Evolutionary conservation across 1,139 yeast species (phyloP).

Genomic region (Yamadazyma sp.): DNA sequence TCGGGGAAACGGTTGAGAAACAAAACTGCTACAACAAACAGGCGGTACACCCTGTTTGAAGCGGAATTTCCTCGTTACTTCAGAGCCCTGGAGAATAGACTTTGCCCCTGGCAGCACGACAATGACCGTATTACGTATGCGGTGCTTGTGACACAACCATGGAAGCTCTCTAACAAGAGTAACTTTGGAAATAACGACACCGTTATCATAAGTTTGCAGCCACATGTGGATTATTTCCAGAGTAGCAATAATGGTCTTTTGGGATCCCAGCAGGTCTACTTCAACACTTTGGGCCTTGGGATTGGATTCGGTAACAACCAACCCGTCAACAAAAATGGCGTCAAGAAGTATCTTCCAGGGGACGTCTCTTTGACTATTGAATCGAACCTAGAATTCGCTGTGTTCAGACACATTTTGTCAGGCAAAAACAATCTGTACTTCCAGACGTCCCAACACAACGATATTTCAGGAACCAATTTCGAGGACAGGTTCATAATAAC

Average conservation of each 20-base stretch:
- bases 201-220: slow-evolving; percentile 61
- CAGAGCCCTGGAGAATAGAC: slow-evolving; percentile 29
- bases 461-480: slow-evolving; percentile 35
- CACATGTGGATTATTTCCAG: slow-evolving; percentile 58
- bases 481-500: slow-evolving; percentile 74
- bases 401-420: slow-evolving; percentile 62
- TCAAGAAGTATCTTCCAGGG: slow-evolving; percentile 50
- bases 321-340: slow-evolving; percentile 51
- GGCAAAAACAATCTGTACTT: slow-evolving; percentile 25
- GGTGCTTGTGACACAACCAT: slow-evolving; percentile 64
- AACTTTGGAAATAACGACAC: slow-evolving; percentile 66
- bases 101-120: slow-evolving; percentile 34
- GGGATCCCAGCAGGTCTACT: slow-evolving; percentile 49
- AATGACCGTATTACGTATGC: slow-evolving; percentile 55
- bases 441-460: slow-evolving; percentile 23
- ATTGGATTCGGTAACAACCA: slow-evolving; percentile 76
- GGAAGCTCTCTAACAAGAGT: slow-evolving; percentile 73
- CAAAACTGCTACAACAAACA: slow-evolving; percentile 43
- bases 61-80: slow-evolving; percentile 53
- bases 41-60: slow-evolving; percentile 52
- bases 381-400: slow-evolving; percentile 74
- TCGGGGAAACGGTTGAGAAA: slow-evolving; percentile 57
- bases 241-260: slow-evolving; percentile 32
- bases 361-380: slow-evolving; percentile 80
- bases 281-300: slow-evolving; percentile 72